A percentile compares a stretch with the other conserved stretches of the same genome.
These are phyloP conservation scores for Coniochaeta ligniaria DNA, from an alignment of 2,329 filamentous ascomycete genomes.

Conservation along the genomic window DNA sequence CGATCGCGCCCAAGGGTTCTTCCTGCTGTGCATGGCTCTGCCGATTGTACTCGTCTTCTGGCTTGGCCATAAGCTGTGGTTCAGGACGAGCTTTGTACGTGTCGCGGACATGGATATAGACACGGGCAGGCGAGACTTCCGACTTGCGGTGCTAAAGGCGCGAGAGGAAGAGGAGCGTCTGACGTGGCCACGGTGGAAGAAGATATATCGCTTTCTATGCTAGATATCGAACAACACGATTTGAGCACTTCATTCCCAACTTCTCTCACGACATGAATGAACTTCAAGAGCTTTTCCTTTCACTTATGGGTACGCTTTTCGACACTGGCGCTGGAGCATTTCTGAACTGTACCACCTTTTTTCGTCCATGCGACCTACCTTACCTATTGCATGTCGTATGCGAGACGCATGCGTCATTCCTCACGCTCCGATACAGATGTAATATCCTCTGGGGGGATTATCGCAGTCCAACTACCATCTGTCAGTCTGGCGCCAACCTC, in stretches of 20 bases:
- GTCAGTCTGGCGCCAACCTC: not conserved
- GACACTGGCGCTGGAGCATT: not conserved
- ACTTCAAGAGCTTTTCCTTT: not conserved
- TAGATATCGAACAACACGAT: constrained; percentile 1
- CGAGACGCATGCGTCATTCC: not conserved
- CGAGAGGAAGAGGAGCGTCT: constrained; percentile 17
- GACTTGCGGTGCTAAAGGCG: constrained; percentile 15
- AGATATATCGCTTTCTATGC: constrained; percentile 17
- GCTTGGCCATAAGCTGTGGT: constrained; percentile 53
- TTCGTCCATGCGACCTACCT: no score
- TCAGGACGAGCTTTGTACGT: constrained; percentile 50
- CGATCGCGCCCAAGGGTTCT: constrained; percentile 35
- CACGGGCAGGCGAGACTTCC: constrained; percentile 22
- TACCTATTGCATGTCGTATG: no score
- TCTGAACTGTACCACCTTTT: not conserved
- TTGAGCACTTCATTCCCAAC: not conserved
- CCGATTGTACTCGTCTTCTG: constrained; percentile 49
- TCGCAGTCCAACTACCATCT: not conserved
- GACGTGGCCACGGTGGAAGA: constrained; percentile 19
- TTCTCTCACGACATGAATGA: not conserved
- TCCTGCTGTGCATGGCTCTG: constrained; percentile 45
- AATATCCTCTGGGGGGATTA: not conserved
- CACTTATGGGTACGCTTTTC: not conserved
- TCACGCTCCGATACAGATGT: not conserved
- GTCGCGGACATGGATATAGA: constrained; percentile 60